Evolutionary conservation across 2,329 filamentous ascomycete species (phyloP).

Genomic region (Elsinoe perseae): DNA sequence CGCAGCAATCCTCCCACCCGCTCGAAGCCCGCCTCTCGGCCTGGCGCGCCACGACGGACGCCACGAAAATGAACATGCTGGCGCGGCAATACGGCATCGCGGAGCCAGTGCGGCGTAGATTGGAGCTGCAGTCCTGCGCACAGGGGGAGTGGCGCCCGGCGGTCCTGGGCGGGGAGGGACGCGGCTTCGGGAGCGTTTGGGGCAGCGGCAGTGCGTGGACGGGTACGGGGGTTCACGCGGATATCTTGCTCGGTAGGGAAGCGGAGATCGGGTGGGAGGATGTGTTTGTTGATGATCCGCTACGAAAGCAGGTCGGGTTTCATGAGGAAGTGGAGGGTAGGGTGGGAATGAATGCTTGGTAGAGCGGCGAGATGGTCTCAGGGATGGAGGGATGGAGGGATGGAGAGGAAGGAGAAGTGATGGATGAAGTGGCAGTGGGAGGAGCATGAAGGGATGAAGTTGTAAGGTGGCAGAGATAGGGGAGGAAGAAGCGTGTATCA

Average conservation of each 20-base stretch:
- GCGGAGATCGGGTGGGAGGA: constrained; percentile 83
- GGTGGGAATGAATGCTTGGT: constrained; percentile 63
- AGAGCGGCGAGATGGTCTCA: too few species aligned
- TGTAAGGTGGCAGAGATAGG: not conserved
- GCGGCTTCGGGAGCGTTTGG: constrained; percentile 25
- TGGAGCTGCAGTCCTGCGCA: constrained; percentile 86
- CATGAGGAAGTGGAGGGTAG: constrained; percentile 93
- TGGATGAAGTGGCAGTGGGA: not conserved
- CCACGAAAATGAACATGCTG: constrained; percentile 79
- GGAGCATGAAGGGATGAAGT: not conserved
- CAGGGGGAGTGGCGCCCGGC: constrained; percentile 73
- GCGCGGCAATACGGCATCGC: constrained; percentile 83
- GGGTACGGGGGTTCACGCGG: constrained; percentile 70
- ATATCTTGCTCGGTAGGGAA: constrained; percentile 77
- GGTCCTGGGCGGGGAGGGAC: constrained; percentile 52
- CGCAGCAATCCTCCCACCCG: constrained; percentile 62
- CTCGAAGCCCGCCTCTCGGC: constrained; percentile 81
- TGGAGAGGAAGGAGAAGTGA: not conserved
- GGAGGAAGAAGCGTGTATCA: not conserved
- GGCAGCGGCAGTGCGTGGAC: constrained; percentile 1
- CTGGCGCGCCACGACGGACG: constrained; percentile 86
- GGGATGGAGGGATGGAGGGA: not conserved
- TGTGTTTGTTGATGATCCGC: constrained; percentile 72
- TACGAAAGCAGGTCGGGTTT: constrained; percentile 61
- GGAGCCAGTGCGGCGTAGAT: constrained; percentile 83